A percentile compares a stretch with the other conserved stretches of the same genome.
phyloP scores from a whole-genome alignment of 129 eudicot species.

The Tanacetum coccineum region DNA sequence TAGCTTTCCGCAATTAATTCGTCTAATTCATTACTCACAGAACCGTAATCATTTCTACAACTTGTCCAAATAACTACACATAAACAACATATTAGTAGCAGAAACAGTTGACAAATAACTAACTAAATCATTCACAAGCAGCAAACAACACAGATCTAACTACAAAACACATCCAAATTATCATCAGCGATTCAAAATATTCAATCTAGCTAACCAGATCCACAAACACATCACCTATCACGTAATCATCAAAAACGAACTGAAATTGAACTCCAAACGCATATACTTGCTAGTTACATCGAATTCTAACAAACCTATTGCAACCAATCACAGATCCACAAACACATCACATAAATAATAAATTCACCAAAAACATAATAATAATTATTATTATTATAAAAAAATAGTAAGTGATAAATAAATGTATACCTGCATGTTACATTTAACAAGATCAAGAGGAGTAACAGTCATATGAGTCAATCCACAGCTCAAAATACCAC shows the following conservation, averaged over 20 bases:
- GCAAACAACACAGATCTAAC: conserved; percentile 22
- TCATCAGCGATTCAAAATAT: neutral
- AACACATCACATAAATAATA: no score
- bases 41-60: neutral
- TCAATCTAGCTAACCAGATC: conserved; percentile 24
- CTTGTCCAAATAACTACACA: neutral
- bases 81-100: no score
- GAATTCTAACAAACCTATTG: no score
- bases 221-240: neutral
- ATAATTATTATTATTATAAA: no score
- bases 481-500: conserved; percentile 87
- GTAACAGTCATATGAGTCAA: conserved; percentile 88
- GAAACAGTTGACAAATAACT: neutral
- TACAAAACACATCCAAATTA: neutral
- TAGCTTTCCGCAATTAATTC: neutral
- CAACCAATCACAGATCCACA: no score
- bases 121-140: neutral
- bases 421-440: conserved; percentile 78
- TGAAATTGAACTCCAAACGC: neutral
- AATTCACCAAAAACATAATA: no score
- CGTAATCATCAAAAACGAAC: neutral
- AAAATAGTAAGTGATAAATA: neutral
- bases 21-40: neutral
- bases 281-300: no score
- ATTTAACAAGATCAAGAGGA: conserved; percentile 92